phyloP scores from a whole-genome alignment of 2,329 filamentous ascomycete species.

The Colletotrichum sidae region DNA sequence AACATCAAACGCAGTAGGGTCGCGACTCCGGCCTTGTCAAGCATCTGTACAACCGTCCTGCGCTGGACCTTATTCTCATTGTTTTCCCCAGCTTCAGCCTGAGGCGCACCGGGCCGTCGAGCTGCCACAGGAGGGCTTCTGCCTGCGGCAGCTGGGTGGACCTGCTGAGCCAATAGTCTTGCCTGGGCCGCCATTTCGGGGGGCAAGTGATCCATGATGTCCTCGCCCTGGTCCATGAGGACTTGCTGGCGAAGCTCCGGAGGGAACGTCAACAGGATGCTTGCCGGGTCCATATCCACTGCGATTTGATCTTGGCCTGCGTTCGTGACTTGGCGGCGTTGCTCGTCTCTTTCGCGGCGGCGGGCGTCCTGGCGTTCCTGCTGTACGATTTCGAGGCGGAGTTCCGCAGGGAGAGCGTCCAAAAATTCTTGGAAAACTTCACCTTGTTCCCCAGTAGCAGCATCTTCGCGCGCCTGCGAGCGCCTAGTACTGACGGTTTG shows the following conservation, averaged over 20 bases:
- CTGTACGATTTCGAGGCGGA: slow-evolving; percentile 89
- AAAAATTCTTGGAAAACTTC: slow-evolving; percentile 95
- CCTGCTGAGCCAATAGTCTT: slow-evolving; percentile 55
- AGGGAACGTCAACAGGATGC: slow-evolving; percentile 90
- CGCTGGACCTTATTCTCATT: slow-evolving; percentile 75
- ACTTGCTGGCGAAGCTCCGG: slow-evolving; percentile 87
- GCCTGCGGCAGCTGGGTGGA: slow-evolving; percentile 46
- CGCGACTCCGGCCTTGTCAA: slow-evolving; percentile 94
- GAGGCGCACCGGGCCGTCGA: slow-evolving; percentile 30
- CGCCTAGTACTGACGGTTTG: slow-evolving; percentile 87
- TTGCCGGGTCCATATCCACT: slow-evolving; percentile 91
- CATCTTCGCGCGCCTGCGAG: slow-evolving; percentile 77
- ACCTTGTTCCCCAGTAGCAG: slow-evolving; percentile 77
- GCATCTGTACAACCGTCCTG: slow-evolving; percentile 91
- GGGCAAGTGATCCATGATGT: slow-evolving; percentile 84
- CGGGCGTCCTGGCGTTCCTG: slow-evolving; percentile 91
- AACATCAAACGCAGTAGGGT: slow-evolving; percentile 99
- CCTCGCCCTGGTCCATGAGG: slow-evolving; percentile 90
- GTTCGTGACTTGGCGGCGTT: slow-evolving; percentile 73
- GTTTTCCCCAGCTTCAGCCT: slow-evolving; percentile 51
- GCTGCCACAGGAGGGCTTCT: slow-evolving; percentile 45
- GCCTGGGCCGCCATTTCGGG: slow-evolving; percentile 89
- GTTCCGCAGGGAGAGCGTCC: slow-evolving; percentile 89
- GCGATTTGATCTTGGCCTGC: slow-evolving; percentile 60
- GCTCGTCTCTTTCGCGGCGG: slow-evolving; percentile 85